Evolutionary conservation across 1,139 yeast genomes (phyloP).

Genomic region (Pichia sp.): DNA sequence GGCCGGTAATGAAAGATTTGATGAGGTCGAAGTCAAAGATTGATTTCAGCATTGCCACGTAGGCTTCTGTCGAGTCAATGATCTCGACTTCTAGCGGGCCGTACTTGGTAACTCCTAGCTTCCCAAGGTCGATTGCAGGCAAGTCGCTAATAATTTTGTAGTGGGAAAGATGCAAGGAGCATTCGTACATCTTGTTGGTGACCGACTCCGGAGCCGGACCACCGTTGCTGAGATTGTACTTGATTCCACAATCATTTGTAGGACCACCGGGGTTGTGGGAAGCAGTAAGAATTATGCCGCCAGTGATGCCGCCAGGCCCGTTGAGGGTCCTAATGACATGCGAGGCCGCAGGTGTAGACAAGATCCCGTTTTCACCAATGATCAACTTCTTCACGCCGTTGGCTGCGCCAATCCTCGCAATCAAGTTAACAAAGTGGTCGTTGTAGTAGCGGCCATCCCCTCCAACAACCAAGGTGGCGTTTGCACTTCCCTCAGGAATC

Average conservation of each 20-base stretch:
- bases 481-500: conserved; percentile 83
- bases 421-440: conserved; percentile 73
- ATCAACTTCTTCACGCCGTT: conserved; percentile 84
- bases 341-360: conserved; percentile 95
- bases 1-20: conserved; percentile 55
- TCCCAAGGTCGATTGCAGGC: conserved; percentile 56
- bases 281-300: conserved; percentile 95
- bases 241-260: conserved; percentile 85
- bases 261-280: conserved; percentile 99
- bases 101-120: conserved; percentile 48
- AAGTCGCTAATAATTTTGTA: conserved; percentile 57
- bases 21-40: conserved; percentile 88
- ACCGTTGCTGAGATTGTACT: conserved; percentile 91
- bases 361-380: conserved; percentile 80
- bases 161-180: conserved; percentile 51
- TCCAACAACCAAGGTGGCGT: conserved; percentile 81
- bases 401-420: conserved; percentile 81
- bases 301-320: conserved; percentile 57
- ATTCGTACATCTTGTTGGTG: conserved; percentile 79
- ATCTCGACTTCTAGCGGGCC: conserved; percentile 66
- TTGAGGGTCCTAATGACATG: conserved; percentile 71
- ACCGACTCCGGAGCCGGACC: conserved; percentile 99
- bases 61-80: conserved; percentile 76
- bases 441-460: conserved; percentile 97
- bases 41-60: conserved; percentile 71